Percentiles rank a stretch among this genome's conserved stretches.
phyloP scores from a whole-genome alignment of 768 basidiomycete genomes.

The Lactarius indigo region DNA sequence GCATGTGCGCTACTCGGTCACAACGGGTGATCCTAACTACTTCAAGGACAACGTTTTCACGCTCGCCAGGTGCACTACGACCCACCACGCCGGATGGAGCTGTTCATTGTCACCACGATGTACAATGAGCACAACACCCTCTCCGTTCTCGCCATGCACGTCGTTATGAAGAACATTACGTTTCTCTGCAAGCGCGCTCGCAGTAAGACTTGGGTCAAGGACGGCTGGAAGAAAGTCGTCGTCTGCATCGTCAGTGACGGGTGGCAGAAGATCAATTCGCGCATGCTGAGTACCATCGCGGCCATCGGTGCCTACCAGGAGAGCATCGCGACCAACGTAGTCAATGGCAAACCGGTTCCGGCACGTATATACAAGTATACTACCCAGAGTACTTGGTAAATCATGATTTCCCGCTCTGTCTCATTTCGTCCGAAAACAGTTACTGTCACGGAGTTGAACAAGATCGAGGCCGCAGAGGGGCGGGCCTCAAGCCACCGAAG shows the following conservation, averaged over 20 bases:
- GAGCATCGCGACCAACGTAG: constrained; percentile 81
- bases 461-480: constrained; percentile 74
- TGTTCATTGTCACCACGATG: constrained; percentile 98
- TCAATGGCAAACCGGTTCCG: constrained; percentile 74
- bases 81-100: constrained; percentile 83
- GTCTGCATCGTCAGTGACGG: constrained; percentile 91
- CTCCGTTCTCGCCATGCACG: constrained; percentile 91
- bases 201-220: constrained; percentile 93
- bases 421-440: constrained; percentile 42
- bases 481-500: constrained; percentile 82
- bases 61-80: constrained; percentile 90
- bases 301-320: constrained; percentile 95
- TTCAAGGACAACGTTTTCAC: constrained; percentile 82
- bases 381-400: constrained; percentile 63
- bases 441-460: constrained; percentile 74
- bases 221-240: constrained; percentile 98
- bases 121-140: constrained; percentile 91
- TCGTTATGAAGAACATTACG: constrained; percentile 90
- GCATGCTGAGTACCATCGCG: constrained; percentile 82
- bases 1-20: constrained; percentile 94
- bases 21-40: constrained; percentile 94
- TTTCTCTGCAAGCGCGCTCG: constrained; percentile 85
- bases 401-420: not conserved
- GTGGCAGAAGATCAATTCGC: constrained; percentile 75
- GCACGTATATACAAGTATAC: constrained; percentile 94